Conservation (phyloP, 169 alveolate genomes). For the Perkinsus chesapeaki region DNA sequence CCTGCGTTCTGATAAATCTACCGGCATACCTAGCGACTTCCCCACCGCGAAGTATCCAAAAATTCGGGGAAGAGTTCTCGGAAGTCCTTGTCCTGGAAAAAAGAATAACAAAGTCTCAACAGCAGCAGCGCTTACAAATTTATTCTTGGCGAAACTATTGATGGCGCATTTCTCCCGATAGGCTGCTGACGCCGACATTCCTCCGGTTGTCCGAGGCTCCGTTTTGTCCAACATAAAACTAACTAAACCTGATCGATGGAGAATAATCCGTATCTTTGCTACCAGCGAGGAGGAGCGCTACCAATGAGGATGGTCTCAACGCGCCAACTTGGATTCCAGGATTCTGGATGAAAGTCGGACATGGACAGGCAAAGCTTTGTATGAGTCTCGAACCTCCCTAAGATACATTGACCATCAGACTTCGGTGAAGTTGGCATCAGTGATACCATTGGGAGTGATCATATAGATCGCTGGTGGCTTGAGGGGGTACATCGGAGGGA, state of each 20-base stretch:
- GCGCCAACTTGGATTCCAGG: constrained; percentile 55
- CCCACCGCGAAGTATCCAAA: not conserved
- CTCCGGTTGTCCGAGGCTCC: not conserved
- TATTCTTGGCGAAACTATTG: not conserved
- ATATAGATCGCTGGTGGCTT: constrained; percentile 63
- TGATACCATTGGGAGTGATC: constrained; percentile 4
- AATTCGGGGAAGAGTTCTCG: not conserved
- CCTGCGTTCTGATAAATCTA: not conserved
- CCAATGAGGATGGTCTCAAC: constrained; percentile 16
- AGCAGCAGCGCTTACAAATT: not conserved
- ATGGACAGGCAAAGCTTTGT: constrained; percentile 45
- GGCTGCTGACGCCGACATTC: not conserved
- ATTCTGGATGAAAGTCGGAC: constrained; percentile 49
- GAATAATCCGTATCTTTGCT: not conserved
- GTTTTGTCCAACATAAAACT: constrained; percentile 13
- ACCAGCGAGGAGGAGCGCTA: not conserved
- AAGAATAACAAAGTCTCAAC: not conserved
- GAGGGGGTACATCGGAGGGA: constrained; percentile 67
- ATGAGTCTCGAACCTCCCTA: constrained; percentile 42
- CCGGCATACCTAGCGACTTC: not conserved
- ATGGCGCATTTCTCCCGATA: not conserved
- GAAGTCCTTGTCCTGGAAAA: not conserved
- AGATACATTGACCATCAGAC: not conserved
- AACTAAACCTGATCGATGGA: not conserved
- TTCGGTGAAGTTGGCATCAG: no score